Evolutionary conservation across 192 early-diverging fungal genomes (phyloP).

Genomic region (Jimgerdemannia flammicorona): DNA sequence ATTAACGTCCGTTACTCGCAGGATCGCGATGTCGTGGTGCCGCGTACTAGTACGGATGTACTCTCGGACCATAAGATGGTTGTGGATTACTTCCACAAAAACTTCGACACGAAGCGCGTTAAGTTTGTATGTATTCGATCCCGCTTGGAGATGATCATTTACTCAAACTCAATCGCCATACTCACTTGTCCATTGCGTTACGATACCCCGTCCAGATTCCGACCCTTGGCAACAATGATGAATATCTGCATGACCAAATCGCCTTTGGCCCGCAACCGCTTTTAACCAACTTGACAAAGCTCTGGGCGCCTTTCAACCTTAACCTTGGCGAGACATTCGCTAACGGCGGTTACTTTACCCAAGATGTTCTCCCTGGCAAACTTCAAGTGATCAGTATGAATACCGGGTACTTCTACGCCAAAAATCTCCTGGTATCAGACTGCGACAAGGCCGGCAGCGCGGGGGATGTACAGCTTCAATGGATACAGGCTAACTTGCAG

Average conservation of each 20-base stretch:
- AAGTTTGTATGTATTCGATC: constrained; percentile 9
- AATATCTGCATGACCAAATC: constrained; percentile 22
- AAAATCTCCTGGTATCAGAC: constrained; percentile 19
- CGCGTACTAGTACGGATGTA: constrained; percentile 16
- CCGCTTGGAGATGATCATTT: too few relatives aligned
- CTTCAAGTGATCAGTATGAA: constrained; percentile 22
- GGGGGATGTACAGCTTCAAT: constrained; percentile 22
- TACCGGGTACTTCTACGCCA: constrained; percentile 26
- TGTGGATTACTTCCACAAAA: constrained; percentile 12
- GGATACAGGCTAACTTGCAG: constrained; percentile 23
- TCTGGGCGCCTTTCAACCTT: constrained; percentile 29
- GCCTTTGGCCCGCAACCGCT: constrained; percentile 6
- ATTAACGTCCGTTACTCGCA: neutral
- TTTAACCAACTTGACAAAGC: constrained; percentile 8
- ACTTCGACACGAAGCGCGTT: constrained; percentile 12
- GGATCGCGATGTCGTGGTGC: constrained; percentile 16
- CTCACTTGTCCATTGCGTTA: neutral
- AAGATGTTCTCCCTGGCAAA: constrained; percentile 23
- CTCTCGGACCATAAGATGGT: constrained; percentile 16
- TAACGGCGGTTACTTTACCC: constrained; percentile 28
- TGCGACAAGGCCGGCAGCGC: constrained; percentile 18
- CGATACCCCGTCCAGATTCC: constrained; percentile 14
- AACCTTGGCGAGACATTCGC: constrained; percentile 24
- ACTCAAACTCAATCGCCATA: too few relatives aligned
- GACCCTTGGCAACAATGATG: constrained; percentile 39